Evolutionary conservation across 2,329 filamentous ascomycete species (phyloP).

Genomic region (Fusarium sp.): DNA sequence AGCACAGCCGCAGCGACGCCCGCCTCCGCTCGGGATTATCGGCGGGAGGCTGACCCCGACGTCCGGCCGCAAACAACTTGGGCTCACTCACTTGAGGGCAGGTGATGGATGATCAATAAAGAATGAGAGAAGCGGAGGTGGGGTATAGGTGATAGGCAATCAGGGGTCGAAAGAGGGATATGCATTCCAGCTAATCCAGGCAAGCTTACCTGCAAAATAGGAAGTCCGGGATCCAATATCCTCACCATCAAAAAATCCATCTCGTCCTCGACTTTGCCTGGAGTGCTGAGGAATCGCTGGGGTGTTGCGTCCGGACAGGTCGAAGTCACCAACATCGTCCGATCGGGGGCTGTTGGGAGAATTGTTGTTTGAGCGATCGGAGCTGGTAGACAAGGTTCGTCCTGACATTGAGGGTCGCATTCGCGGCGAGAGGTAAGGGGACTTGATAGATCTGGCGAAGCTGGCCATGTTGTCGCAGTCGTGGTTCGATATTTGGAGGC

Average conservation of each 20-base stretch:
- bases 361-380: constrained; percentile 51
- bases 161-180: constrained; percentile 21
- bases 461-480: constrained; percentile 56
- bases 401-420: constrained; percentile 59
- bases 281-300: constrained; percentile 34
- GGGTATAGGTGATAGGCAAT: constrained; percentile 1
- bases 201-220: constrained; percentile 32
- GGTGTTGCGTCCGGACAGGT: constrained; percentile 47
- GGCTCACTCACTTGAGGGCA: constrained; percentile 30
- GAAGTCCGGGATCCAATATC: constrained; percentile 21
- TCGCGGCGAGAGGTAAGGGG: constrained; percentile 57
- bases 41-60: constrained; percentile 5
- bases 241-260: constrained; percentile 34
- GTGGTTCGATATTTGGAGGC: constrained; percentile 23
- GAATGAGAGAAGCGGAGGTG: constrained; percentile 6
- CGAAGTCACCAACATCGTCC: constrained; percentile 49
- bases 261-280: constrained; percentile 19
- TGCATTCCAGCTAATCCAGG: constrained; percentile 24
- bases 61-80: constrained; percentile 3
- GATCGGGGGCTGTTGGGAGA: constrained; percentile 45
- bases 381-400: constrained; percentile 60
- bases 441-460: constrained; percentile 62
- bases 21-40: constrained; percentile 8
- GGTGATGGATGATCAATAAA: constrained; percentile 23
- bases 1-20: not conserved